These are phyloP conservation scores for Syzygium syzygioides DNA, from an alignment of 441 rosid genomes.

Conservation along the genomic window DNA sequence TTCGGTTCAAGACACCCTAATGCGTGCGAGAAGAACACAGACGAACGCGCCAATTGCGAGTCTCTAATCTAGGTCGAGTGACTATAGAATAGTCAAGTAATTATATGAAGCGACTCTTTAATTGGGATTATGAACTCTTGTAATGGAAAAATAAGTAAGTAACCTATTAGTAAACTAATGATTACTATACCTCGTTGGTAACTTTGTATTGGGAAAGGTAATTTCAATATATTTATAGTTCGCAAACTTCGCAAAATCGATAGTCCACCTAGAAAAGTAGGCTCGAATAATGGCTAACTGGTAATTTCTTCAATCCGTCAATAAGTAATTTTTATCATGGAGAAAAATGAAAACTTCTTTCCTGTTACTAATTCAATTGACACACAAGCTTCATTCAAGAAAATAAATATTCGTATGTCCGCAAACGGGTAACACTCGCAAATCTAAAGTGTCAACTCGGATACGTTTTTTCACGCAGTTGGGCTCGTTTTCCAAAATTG, in stretches of 20 bases:
- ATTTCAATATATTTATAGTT: not conserved
- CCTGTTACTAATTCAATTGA: not conserved
- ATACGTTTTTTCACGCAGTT: not conserved
- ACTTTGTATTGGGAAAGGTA: not conserved
- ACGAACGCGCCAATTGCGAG: too few species aligned
- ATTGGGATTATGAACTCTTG: not conserved
- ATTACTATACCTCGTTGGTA: not conserved
- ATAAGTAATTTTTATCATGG: not conserved
- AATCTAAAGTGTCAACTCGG: not conserved
- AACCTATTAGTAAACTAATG: not conserved
- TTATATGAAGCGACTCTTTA: not conserved
- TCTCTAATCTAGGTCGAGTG: not conserved
- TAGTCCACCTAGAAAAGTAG: not conserved
- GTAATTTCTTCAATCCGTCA: not conserved
- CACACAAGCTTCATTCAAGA: not conserved
- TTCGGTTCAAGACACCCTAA: not conserved
- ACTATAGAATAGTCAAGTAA: not conserved
- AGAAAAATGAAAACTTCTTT: too few species aligned
- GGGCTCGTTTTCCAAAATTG: not conserved
- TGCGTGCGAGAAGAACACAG: too few species aligned
- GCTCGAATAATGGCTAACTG: not conserved
- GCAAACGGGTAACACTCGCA: not conserved
- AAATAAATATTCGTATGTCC: not conserved
- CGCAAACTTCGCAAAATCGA: not conserved
- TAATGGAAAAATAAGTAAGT: not conserved